A percentile compares a stretch with the other conserved stretches of the same genome.
These are phyloP conservation scores for Passalora sequoiae DNA, from an alignment of 2,329 filamentous ascomycete species.

Conservation along the genomic window DNA sequence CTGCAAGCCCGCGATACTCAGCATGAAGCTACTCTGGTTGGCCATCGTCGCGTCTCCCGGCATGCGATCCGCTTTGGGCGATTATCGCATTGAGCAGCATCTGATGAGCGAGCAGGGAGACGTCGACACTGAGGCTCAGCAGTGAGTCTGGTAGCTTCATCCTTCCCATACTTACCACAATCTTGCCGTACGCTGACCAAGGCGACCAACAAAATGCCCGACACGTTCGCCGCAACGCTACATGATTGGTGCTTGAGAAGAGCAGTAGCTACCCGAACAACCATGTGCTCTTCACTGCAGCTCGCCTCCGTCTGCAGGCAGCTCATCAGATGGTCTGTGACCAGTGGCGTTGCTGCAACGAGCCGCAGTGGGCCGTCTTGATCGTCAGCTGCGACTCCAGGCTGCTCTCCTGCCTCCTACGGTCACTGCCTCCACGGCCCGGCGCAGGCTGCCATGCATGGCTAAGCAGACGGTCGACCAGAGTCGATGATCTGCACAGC, in stretches of 20 bases:
- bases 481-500: slow-evolving; percentile 13
- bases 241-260: slow-evolving; percentile 16
- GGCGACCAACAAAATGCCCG: slow-evolving; percentile 6
- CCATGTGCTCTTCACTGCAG: too few species aligned
- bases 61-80: slow-evolving; percentile 4
- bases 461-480: slow-evolving; percentile 8
- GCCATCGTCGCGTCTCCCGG: slow-evolving; percentile 11
- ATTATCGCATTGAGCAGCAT: slow-evolving; percentile 2
- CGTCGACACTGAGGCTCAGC: slow-evolving; percentile 10
- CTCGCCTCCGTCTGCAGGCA: slow-evolving; percentile 12
- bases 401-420: slow-evolving; percentile 6
- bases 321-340: slow-evolving; percentile 12
- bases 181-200: slow-evolving; percentile 6
- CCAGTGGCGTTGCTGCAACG: slow-evolving; percentile 11
- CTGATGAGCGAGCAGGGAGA: slow-evolving; percentile 5
- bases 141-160: slow-evolving; percentile 16
- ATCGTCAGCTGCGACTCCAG: slow-evolving; percentile 17
- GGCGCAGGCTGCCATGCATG: slow-evolving; percentile 11
- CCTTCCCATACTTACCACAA: slow-evolving; percentile 10
- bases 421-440: slow-evolving; percentile 14
- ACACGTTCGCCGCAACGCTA: slow-evolving; percentile 10
- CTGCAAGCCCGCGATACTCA: slow-evolving; percentile 13
- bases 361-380: slow-evolving; percentile 15
- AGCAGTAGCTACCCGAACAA: slow-evolving; percentile 18
- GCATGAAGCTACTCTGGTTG: slow-evolving; percentile 17